Conservation (phyloP, 2,329 filamentous ascomycete genomes). For the Tolypocladium inflatum region DNA sequence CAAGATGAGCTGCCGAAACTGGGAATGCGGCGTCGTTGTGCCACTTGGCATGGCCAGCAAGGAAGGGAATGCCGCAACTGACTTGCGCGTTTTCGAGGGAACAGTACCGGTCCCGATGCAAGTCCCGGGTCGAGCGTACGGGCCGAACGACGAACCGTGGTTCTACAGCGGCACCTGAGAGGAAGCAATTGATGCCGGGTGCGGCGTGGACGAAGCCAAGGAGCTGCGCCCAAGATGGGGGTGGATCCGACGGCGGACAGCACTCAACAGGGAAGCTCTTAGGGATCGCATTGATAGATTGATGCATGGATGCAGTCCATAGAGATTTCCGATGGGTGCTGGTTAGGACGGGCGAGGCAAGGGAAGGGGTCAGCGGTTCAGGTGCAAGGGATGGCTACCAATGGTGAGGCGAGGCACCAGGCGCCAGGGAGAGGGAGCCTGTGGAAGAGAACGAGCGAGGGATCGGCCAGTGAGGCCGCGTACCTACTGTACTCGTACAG, state of each 20-base stretch:
- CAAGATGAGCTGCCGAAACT: constrained; percentile 81
- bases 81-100: constrained; percentile 36
- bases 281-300: not conserved
- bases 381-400: too few species aligned
- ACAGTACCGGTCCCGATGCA: constrained; percentile 55
- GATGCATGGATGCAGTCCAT: not conserved
- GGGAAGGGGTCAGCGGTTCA: too few species aligned
- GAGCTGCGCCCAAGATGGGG: not conserved
- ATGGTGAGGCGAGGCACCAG: too few species aligned
- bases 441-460: too few species aligned
- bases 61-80: constrained; percentile 6
- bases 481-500: too few species aligned
- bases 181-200: not conserved
- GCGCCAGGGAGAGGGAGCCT: too few species aligned
- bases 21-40: constrained; percentile 87
- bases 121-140: constrained; percentile 44
- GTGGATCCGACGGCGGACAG: not conserved
- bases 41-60: constrained; percentile 32
- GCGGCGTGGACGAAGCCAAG: not conserved
- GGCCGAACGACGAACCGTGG: constrained; percentile 29
- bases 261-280: not conserved
- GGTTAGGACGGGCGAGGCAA: not conserved
- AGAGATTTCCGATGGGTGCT: not conserved
- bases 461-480: too few species aligned
- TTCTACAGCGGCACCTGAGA: constrained; percentile 24